A percentile compares a stretch with the other conserved stretches of the same genome.
phyloP scores from a whole-genome alignment of 352 stramenopile genomes.

The Phytophthora sansomeana region DNA sequence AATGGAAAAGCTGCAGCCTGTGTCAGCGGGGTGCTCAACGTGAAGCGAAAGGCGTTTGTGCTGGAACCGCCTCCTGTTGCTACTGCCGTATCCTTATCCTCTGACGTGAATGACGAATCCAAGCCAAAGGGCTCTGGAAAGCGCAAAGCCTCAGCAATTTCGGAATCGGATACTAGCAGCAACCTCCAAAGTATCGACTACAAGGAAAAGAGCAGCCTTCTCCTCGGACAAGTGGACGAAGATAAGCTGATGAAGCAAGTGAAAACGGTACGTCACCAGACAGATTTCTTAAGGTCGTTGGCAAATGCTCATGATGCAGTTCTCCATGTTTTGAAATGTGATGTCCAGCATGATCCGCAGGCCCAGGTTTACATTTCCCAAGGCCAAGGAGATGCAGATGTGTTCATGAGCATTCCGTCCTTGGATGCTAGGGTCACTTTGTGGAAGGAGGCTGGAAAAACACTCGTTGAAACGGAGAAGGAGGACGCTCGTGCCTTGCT shows the following conservation, averaged over 20 bases:
- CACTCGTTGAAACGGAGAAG: slow-evolving; percentile 80
- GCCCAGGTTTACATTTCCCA: slow-evolving; percentile 85
- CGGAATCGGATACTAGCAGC: slow-evolving; percentile 21
- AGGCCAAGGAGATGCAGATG: slow-evolving; percentile 75
- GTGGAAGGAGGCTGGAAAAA: slow-evolving; percentile 81
- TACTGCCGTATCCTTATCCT: slow-evolving; percentile 1
- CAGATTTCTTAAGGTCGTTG: neutral
- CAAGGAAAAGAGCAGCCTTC: slow-evolving; percentile 61
- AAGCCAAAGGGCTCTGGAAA: slow-evolving; percentile 40
- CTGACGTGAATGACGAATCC: slow-evolving; percentile 18
- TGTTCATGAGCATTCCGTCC: slow-evolving; percentile 84
- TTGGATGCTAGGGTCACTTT: slow-evolving; percentile 79
- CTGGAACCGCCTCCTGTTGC: slow-evolving; percentile 41
- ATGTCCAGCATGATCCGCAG: slow-evolving; percentile 61
- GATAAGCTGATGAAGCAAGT: slow-evolving; percentile 81
- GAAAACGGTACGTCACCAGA: slow-evolving; percentile 57
- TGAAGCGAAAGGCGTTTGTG: slow-evolving; percentile 70
- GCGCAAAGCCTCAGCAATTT: slow-evolving; percentile 32
- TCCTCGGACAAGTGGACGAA: slow-evolving; percentile 82
- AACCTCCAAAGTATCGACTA: slow-evolving; percentile 58
- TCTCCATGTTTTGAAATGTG: neutral
- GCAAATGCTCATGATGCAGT: neutral
- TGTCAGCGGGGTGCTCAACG: slow-evolving; percentile 62
- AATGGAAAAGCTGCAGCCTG: slow-evolving; percentile 73
- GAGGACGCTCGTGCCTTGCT: slow-evolving; percentile 74